Evolutionary conservation across 768 basidiomycete genomes (phyloP).

Genomic region (Mycena olivaceomarginata): DNA sequence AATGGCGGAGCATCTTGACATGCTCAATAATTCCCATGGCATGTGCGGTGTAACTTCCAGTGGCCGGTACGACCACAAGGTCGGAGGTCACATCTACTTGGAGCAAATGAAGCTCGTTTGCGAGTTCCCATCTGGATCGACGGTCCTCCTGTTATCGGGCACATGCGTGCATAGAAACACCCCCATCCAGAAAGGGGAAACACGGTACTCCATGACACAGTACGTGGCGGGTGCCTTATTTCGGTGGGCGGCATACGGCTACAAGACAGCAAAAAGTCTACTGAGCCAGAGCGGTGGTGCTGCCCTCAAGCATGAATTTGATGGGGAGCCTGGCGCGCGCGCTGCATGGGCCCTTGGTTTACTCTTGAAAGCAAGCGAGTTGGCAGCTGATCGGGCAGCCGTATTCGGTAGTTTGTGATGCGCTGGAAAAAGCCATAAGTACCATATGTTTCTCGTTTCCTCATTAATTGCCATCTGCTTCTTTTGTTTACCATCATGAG

Average conservation of each 20-base stretch:
- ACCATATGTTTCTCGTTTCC: too few species aligned
- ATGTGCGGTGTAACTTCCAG: conserved; percentile 30
- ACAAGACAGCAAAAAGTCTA: not conserved
- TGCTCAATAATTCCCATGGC: conserved; percentile 15
- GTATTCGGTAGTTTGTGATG: not conserved
- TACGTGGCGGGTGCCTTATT: conserved; percentile 40
- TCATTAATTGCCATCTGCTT: too few species aligned
- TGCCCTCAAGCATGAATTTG: not conserved
- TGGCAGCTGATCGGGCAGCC: conserved; percentile 7
- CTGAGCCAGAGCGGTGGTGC: not conserved
- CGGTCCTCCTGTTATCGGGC: not conserved
- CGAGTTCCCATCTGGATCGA: conserved; percentile 40
- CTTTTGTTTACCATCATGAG: too few species aligned
- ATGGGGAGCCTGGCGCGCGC: not conserved
- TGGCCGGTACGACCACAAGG: conserved; percentile 18
- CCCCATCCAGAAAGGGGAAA: conserved; percentile 36
- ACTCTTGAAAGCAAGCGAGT: not conserved
- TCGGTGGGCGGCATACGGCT: conserved; percentile 13
- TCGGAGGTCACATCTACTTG: conserved; percentile 27
- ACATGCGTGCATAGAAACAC: conserved; percentile 39
- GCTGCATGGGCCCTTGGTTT: not conserved
- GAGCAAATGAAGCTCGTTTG: conserved; percentile 31
- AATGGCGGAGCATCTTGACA: conserved; percentile 13
- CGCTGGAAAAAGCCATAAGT: too few species aligned
- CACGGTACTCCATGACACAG: conserved; percentile 46